Evolutionary conservation across 2,329 filamentous ascomycete genomes (phyloP).

Genomic region (Stagonosporopsis cucurbitacearum): DNA sequence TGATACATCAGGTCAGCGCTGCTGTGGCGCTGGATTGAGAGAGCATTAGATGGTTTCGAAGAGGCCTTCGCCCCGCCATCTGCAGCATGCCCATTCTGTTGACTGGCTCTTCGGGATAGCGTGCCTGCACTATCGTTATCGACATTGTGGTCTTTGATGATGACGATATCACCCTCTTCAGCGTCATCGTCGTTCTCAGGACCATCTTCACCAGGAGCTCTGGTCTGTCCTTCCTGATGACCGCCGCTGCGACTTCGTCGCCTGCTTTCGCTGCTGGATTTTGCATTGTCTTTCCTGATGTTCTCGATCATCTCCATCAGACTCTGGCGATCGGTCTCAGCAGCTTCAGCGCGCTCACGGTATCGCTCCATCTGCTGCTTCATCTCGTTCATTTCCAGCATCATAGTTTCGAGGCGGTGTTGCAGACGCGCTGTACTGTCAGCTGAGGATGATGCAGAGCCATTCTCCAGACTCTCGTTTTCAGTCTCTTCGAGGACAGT

Average conservation of each 20-base stretch:
- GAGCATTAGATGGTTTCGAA: constrained; percentile 31
- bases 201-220: constrained; percentile 24
- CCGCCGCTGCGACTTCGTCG: constrained; percentile 36
- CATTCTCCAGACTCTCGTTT: constrained; percentile 26
- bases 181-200: constrained; percentile 29
- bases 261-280: constrained; percentile 44
- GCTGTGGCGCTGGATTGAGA: constrained; percentile 36
- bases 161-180: constrained; percentile 47
- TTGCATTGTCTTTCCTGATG: constrained; percentile 71
- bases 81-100: constrained; percentile 43
- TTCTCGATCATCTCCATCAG: constrained; percentile 87
- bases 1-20: constrained; percentile 43
- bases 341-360: constrained; percentile 76
- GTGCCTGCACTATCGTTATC: constrained; percentile 34
- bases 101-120: constrained; percentile 22
- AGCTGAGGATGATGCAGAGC: constrained; percentile 30
- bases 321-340: constrained; percentile 79
- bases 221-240: constrained; percentile 18
- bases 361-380: constrained; percentile 80
- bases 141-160: constrained; percentile 42
- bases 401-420: constrained; percentile 75
- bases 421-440: constrained; percentile 63
- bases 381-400: constrained; percentile 80
- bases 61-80: constrained; percentile 30
- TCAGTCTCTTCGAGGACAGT: constrained; percentile 23